These are phyloP conservation scores for Rhizopus stolonifer DNA, from an alignment of 371 early-diverging fungal genomes.

Conservation along the genomic window DNA sequence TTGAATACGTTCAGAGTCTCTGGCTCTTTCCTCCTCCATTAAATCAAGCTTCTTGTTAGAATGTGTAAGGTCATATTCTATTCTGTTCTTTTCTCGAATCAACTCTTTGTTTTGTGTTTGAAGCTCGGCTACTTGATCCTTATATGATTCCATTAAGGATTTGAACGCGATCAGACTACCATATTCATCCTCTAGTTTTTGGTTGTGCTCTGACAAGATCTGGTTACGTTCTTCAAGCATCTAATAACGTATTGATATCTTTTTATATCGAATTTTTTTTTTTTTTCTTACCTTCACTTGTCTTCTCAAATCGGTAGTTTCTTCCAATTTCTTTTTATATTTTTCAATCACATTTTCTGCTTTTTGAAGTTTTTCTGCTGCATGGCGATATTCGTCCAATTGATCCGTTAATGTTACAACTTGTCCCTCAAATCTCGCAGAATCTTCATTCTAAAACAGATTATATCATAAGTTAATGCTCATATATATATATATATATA, in stretches of 20 bases:
- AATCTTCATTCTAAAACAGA: slow-evolving; percentile 50
- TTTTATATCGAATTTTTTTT: neutral
- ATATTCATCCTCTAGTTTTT: slow-evolving; percentile 84
- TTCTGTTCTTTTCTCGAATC: slow-evolving; percentile 68
- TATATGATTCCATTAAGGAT: slow-evolving; percentile 83
- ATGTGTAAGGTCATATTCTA: slow-evolving; percentile 71
- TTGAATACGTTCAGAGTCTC: slow-evolving; percentile 75
- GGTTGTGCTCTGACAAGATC: slow-evolving; percentile 63
- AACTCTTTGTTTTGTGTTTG: slow-evolving; percentile 72
- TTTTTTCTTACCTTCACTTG: slow-evolving; percentile 62
- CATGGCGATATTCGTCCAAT: slow-evolving; percentile 85
- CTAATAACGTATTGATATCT: slow-evolving; percentile 18
- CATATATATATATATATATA: neutral
- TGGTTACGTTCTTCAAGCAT: slow-evolving; percentile 78
- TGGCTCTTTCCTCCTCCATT: slow-evolving; percentile 62
- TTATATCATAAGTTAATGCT: too few species aligned
- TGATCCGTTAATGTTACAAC: slow-evolving; percentile 78
- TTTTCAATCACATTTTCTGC: slow-evolving; percentile 92
- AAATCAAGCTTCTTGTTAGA: slow-evolving; percentile 61
- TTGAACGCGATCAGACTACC: slow-evolving; percentile 76
- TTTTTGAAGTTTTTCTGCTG: slow-evolving; percentile 86
- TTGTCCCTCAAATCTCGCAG: slow-evolving; percentile 63
- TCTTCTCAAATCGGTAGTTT: slow-evolving; percentile 73
- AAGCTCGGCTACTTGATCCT: slow-evolving; percentile 74
- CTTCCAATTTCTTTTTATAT: slow-evolving; percentile 92